These are phyloP conservation scores for Evernia prunastri DNA, from an alignment of 495 filamentous ascomycete species.

Conservation along the genomic window DNA sequence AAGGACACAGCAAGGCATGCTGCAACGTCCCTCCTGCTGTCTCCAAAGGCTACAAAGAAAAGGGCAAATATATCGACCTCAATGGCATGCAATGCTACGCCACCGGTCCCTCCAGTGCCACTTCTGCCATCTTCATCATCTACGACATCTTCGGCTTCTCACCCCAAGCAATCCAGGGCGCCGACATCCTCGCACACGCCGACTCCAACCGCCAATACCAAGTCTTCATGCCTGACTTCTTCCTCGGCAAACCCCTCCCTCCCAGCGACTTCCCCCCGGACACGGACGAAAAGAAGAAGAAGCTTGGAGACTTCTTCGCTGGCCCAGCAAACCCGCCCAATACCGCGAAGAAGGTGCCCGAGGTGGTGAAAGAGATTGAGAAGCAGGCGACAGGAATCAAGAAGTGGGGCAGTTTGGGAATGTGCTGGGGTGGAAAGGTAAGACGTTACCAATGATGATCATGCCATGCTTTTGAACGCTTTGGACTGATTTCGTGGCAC, in stretches of 20 bases:
- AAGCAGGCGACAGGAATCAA: constrained; percentile 48
- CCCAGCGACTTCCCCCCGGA: constrained; percentile 63
- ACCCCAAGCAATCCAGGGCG: constrained; percentile 50
- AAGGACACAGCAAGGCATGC: constrained; percentile 29
- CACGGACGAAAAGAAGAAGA: constrained; percentile 71
- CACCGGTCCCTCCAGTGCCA: constrained; percentile 45
- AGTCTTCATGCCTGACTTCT: constrained; percentile 55
- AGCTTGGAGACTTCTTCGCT: constrained; percentile 69
- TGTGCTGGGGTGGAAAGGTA: constrained; percentile 91
- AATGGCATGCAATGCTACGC: constrained; percentile 56
- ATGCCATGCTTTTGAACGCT: background rate
- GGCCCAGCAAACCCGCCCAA: constrained; percentile 58
- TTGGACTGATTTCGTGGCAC: constrained; percentile 36
- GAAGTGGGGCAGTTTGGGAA: constrained; percentile 82
- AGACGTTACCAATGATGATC: constrained; percentile 25
- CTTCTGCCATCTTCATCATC: constrained; percentile 48
- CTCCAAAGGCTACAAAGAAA: constrained; percentile 50
- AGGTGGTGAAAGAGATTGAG: constrained; percentile 51
- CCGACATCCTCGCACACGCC: constrained; percentile 49
- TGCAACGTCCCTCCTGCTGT: constrained; percentile 51
- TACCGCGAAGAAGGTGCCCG: constrained; percentile 57
- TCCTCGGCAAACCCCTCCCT: constrained; percentile 44
- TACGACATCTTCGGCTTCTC: constrained; percentile 56
- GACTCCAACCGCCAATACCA: constrained; percentile 46
- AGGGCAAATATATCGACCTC: constrained; percentile 55